A percentile compares a stretch with the other conserved stretches of the same genome.
Conservation (phyloP, 2,329 filamentous ascomycete genomes). For the Aspergillus sp. region DNA sequence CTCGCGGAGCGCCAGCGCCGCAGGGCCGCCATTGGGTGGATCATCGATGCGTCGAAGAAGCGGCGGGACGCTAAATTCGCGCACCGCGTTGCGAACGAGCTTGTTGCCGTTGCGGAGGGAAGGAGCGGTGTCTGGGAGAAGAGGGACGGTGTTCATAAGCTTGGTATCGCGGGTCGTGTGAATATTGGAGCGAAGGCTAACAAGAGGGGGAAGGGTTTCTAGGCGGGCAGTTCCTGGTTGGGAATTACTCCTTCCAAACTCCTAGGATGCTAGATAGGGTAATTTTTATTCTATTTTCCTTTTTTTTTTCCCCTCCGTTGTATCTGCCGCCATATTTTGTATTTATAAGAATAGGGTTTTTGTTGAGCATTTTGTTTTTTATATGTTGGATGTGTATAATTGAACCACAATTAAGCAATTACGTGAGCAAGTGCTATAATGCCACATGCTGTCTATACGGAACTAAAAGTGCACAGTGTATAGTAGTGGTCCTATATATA, state of each 20-base stretch:
- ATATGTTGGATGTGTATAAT: neutral
- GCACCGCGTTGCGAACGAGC: slow-evolving; percentile 77
- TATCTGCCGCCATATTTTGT: neutral
- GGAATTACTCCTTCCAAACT: too few species aligned
- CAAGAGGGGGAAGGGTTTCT: neutral
- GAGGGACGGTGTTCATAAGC: slow-evolving; percentile 74
- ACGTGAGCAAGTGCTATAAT: neutral
- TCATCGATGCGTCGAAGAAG: slow-evolving; percentile 79
- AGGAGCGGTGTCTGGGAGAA: slow-evolving; percentile 81
- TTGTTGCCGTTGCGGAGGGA: slow-evolving; percentile 85
- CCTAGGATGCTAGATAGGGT: neutral
- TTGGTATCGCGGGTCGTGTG: slow-evolving; percentile 73
- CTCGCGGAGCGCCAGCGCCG: slow-evolving; percentile 73
- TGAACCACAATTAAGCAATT: neutral
- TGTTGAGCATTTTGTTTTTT: neutral
- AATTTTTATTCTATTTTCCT: too few species aligned
- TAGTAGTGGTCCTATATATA: too few species aligned
- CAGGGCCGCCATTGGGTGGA: slow-evolving; percentile 81
- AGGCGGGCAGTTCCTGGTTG: neutral
- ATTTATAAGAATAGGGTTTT: neutral
- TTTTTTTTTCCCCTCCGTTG: too few species aligned
- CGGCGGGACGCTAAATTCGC: slow-evolving; percentile 73
- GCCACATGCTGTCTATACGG: neutral
- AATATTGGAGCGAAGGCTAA: slow-evolving; percentile 50
- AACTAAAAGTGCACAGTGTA: neutral